Evolutionary conservation across 2,329 filamentous ascomycete genomes (phyloP).

Genomic region (Albifimbria verrucaria): DNA sequence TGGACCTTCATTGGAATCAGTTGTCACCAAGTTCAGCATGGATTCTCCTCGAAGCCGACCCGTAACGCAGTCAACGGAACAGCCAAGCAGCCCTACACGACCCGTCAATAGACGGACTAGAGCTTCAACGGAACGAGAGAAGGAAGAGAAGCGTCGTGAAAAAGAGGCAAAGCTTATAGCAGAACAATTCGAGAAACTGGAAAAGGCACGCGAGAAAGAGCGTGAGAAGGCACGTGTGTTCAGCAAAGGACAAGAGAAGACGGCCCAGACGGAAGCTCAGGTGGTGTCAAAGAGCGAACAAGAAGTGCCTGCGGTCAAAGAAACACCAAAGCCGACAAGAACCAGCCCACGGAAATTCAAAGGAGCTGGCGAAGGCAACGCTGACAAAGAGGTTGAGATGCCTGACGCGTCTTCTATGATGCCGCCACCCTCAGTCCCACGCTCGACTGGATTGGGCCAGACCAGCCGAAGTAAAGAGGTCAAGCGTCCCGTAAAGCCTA

Average conservation of each 20-base stretch:
- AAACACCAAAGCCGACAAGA: conserved; percentile 41
- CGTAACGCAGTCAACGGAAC: conserved; percentile 9
- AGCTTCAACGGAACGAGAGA: conserved; percentile 59
- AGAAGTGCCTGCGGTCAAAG: conserved; percentile 37
- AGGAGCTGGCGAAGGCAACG: conserved; percentile 22
- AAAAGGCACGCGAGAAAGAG: conserved; percentile 68
- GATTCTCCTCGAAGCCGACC: conserved; percentile 15
- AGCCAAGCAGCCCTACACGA: conserved; percentile 38
- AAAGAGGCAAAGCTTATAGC: conserved; percentile 61
- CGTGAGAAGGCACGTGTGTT: conserved; percentile 62
- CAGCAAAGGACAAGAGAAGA: conserved; percentile 54
- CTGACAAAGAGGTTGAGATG: conserved; percentile 52
- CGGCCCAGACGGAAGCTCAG: conserved; percentile 51
- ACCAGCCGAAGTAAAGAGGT: conserved; percentile 48
- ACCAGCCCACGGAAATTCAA: conserved; percentile 52
- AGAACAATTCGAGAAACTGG: conserved; percentile 60
- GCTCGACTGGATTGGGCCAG: conserved; percentile 45
- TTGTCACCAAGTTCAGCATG: conserved; percentile 26
- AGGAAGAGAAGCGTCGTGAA: conserved; percentile 62
- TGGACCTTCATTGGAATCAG: conserved; percentile 46
- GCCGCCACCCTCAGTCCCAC: conserved; percentile 59
- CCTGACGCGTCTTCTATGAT: conserved; percentile 50
- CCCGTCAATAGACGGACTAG: conserved; percentile 47
- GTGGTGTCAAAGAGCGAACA: conserved; percentile 51
- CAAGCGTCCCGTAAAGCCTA: conserved; percentile 60